Percentiles rank a stretch among this genome's conserved stretches.
These are phyloP conservation scores for Hygrophila difformis DNA, from an alignment of 257 asterid genomes.

Conservation along the genomic window DNA sequence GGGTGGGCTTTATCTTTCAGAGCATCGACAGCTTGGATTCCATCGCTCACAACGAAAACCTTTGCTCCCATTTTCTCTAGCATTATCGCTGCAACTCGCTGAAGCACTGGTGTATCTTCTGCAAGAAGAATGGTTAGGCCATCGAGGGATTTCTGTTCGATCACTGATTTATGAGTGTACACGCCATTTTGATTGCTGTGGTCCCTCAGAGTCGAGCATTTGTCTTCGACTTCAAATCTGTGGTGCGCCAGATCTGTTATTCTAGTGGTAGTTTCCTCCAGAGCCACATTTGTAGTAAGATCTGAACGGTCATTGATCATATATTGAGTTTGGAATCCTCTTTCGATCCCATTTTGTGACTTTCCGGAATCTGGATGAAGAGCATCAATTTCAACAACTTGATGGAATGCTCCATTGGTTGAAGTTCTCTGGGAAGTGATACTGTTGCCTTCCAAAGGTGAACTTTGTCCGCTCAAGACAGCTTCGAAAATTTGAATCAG, in stretches of 20 bases:
- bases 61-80: slow-evolving; percentile 82
- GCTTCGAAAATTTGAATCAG: slow-evolving; percentile 62
- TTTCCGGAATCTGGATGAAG: slow-evolving; percentile 51
- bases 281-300: slow-evolving; percentile 2
- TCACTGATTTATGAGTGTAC: slow-evolving; percentile 17
- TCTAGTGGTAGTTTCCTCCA: no score
- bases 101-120: slow-evolving; percentile 84
- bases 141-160: slow-evolving; percentile 38
- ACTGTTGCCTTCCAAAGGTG: slow-evolving; percentile 21
- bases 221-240: slow-evolving; percentile 12
- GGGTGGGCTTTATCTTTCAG: slow-evolving; percentile 25
- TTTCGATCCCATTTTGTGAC: slow-evolving; percentile 27
- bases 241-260: neutral
- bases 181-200: slow-evolving; percentile 16
- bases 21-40: slow-evolving; percentile 70
- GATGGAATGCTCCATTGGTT: slow-evolving; percentile 30
- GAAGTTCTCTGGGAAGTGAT: slow-evolving; percentile 16
- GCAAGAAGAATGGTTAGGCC: slow-evolving; percentile 75
- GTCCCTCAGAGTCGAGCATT: neutral
- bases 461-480: slow-evolving; percentile 31
- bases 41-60: slow-evolving; percentile 81
- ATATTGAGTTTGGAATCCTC: slow-evolving; percentile 10
- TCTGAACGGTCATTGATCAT: slow-evolving; percentile 18
- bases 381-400: slow-evolving; percentile 51
- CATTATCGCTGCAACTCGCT: slow-evolving; percentile 91